These are phyloP conservation scores for Gymnopilus junonius DNA, from an alignment of 768 basidiomycete species.

Conservation along the genomic window DNA sequence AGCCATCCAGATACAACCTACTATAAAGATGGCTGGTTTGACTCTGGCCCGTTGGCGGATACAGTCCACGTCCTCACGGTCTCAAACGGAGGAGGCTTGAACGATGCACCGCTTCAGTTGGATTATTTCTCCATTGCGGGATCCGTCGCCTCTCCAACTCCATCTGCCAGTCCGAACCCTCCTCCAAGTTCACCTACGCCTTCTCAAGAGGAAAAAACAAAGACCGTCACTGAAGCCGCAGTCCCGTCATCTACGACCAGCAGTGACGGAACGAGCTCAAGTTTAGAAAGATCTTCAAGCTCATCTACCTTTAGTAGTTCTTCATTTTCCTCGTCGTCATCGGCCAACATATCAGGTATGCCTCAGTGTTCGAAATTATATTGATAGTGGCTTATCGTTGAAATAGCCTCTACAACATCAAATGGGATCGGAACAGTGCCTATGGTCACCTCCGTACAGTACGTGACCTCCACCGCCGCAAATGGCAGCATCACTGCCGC, in stretches of 20 bases:
- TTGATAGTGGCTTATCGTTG: neutral
- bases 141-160: neutral
- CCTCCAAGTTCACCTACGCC: neutral
- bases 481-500: neutral
- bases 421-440: neutral
- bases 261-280: neutral
- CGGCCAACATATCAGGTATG: neutral
- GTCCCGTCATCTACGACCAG: neutral
- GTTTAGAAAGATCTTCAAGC: neutral
- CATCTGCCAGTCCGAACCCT: neutral
- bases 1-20: conserved; percentile 3
- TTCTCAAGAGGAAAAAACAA: neutral
- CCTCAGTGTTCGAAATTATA: neutral
- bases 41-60: conserved; percentile 13
- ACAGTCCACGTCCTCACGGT: conserved; percentile 10
- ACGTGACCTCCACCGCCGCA: neutral
- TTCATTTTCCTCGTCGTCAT: neutral
- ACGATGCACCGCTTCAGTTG: conserved; percentile 12
- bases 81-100: conserved; percentile 11
- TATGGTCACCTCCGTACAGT: neutral
- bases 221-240: neutral
- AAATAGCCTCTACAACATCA: neutral
- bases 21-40: conserved; percentile 18
- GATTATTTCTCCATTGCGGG: conserved; percentile 18
- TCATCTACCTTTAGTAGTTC: neutral